Conservation (phyloP, 1,139 yeast genomes). For the Wickerhamomyces sp. region DNA sequence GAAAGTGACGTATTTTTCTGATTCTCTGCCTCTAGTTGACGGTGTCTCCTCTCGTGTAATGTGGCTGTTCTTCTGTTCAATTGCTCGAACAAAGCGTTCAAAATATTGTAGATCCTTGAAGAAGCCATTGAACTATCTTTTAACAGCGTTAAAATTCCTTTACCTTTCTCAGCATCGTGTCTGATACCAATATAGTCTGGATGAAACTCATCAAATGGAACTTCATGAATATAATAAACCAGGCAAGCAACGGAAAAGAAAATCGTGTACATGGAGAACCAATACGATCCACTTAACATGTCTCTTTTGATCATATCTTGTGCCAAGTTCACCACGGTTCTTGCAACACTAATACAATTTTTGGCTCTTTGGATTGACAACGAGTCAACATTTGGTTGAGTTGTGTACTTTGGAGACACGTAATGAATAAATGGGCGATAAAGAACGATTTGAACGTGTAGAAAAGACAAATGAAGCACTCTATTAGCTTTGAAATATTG, state of each 20-base stretch:
- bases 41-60: slow-evolving; percentile 25
- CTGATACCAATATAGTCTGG: slow-evolving; percentile 54
- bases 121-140: slow-evolving; percentile 78
- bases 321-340: slow-evolving; percentile 78
- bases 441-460: slow-evolving; percentile 79
- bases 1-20: slow-evolving; percentile 20
- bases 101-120: slow-evolving; percentile 68
- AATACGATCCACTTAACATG: slow-evolving; percentile 79
- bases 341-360: slow-evolving; percentile 80
- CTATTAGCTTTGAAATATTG: slow-evolving; percentile 71
- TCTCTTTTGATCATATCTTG: slow-evolving; percentile 75
- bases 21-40: slow-evolving; percentile 10
- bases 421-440: slow-evolving; percentile 92
- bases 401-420: slow-evolving; percentile 40
- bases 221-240: slow-evolving; percentile 79
- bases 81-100: slow-evolving; percentile 78
- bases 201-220: slow-evolving; percentile 52
- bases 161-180: slow-evolving; percentile 78
- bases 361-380: slow-evolving; percentile 66
- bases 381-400: slow-evolving; percentile 37
- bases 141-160: slow-evolving; percentile 62
- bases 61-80: slow-evolving; percentile 63
- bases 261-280: slow-evolving; percentile 92
- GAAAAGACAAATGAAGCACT: slow-evolving; percentile 68
- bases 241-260: slow-evolving; percentile 56